Evolutionary conservation across 2,329 filamentous ascomycete species (phyloP), one percentile per base, ranked within the genome.

Genomic region (Lachnellula hyalina): DNA sequence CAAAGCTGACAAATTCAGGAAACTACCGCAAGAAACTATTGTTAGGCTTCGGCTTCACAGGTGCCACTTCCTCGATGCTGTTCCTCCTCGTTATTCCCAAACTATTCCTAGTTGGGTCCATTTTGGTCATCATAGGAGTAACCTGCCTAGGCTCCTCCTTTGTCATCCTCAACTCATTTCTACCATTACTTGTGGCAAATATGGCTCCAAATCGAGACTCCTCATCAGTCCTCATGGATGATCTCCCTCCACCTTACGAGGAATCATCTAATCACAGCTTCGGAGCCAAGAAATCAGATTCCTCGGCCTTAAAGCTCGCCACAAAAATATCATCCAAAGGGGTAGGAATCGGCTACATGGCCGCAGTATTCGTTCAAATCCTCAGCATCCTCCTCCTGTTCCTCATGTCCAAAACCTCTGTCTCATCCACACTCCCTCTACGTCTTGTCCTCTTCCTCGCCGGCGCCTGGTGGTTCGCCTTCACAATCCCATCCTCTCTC

Each of bases 61-160:
- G 94, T 36, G 87, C 91, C 61, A 73, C 87, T 28, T 81, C 86
- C 32, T 94, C 92, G 47, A 96, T 96, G 88, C 75, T 87, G 4
- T 97, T 95, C 72, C 81, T 97, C 49, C 84, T 87, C 40, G 79
- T 96, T 54, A 80, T 82, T 42, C 86, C 90, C 34, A 77, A 81
- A 40, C 76, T 89, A 8, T 96, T 95, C 68, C 65, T 96, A 2
- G 71, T 96, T 12, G 93, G 88, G 36, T 88, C 87, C 2, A 58
- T 96, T 2, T 78, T 96, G 55, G 91, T 92, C 23, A 89, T 96
- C 59, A 76, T 96, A 47, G 89, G 91, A 40, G 96, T 97, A 68
- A 94, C 90, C 0, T 92, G 90, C 42, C 94, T 96, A 67, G 94
- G 94, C 32, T 91, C 92, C 14, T 96, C 91, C 0, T 96, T 96